Evolutionary conservation across 768 basidiomycete species (phyloP).

Genomic region (Lactarius psammicola): DNA sequence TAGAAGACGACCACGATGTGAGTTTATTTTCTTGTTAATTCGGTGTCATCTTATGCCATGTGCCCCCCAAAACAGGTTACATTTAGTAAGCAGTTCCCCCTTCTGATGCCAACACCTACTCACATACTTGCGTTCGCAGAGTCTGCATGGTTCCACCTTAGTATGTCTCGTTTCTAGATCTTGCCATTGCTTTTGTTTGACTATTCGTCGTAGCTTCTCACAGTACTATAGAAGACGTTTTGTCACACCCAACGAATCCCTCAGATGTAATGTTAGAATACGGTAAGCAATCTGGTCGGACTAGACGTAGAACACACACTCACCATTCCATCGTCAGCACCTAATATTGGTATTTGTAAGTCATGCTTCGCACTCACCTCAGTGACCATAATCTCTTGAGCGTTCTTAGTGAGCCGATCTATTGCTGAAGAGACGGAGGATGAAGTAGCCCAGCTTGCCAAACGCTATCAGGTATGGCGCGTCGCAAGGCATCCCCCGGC

Average conservation of each 20-base stretch:
- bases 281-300: background rate
- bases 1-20: constrained; percentile 16
- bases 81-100: constrained; percentile 4
- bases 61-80: constrained; percentile 8
- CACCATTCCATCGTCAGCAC: background rate
- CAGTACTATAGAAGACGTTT: background rate
- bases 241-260: constrained; percentile 4
- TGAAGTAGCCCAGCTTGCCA: background rate
- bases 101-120: background rate
- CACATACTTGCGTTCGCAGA: background rate
- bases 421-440: constrained; percentile 14
- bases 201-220: constrained; percentile 2
- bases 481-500: background rate
- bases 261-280: constrained; percentile 6
- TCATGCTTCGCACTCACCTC: background rate
- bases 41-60: background rate
- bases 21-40: background rate
- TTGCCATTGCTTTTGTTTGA: background rate
- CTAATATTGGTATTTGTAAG: constrained; percentile 17
- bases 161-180: background rate
- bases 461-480: constrained; percentile 4
- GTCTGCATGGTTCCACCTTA: constrained; percentile 15
- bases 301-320: background rate
- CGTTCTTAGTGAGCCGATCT: constrained; percentile 3
- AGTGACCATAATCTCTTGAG: background rate